Evolutionary conservation across 148 eudicot species (phyloP).

Genomic region (Arctostaphylos glauca): DNA sequence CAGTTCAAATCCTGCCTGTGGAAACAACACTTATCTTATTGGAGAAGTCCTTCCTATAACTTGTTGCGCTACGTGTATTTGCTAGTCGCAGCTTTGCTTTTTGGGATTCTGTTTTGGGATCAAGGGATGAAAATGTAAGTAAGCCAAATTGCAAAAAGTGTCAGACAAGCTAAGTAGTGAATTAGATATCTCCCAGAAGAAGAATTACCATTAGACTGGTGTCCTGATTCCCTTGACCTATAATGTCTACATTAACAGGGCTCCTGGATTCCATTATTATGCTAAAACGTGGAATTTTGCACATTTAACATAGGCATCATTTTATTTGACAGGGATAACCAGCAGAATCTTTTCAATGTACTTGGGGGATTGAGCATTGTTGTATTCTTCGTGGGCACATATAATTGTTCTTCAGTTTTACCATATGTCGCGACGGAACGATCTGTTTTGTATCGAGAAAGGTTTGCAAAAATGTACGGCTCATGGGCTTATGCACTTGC

Average conservation of each 20-base stretch:
- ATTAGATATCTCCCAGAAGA: background rate
- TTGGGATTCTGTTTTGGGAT: conserved; percentile 68
- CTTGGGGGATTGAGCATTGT: conserved; percentile 56
- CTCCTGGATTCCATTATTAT: background rate
- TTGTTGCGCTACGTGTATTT: conserved; percentile 36
- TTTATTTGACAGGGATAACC: conserved; percentile 51
- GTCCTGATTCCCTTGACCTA: background rate
- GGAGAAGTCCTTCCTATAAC: conserved; percentile 89
- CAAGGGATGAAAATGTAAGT: conserved; percentile 68
- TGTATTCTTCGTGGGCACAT: conserved; percentile 55
- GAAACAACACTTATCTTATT: conserved; percentile 46
- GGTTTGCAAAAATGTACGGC: conserved; percentile 79
- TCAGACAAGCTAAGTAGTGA: too few relatives aligned
- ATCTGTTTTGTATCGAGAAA: conserved; percentile 71
- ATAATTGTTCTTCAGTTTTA: conserved; percentile 42
- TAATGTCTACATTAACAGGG: background rate
- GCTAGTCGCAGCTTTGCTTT: conserved; percentile 43
- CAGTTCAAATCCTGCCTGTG: too few relatives aligned
- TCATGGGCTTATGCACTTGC: conserved; percentile 78
- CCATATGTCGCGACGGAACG: conserved; percentile 59
- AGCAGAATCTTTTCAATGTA: conserved; percentile 57
- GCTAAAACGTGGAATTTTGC: background rate
- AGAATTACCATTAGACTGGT: background rate
- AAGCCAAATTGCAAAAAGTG: too few relatives aligned
- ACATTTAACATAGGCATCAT: background rate